phyloP scores from a whole-genome alignment of 345 rosid genomes.

The Eucalyptus cloeziana region DNA sequence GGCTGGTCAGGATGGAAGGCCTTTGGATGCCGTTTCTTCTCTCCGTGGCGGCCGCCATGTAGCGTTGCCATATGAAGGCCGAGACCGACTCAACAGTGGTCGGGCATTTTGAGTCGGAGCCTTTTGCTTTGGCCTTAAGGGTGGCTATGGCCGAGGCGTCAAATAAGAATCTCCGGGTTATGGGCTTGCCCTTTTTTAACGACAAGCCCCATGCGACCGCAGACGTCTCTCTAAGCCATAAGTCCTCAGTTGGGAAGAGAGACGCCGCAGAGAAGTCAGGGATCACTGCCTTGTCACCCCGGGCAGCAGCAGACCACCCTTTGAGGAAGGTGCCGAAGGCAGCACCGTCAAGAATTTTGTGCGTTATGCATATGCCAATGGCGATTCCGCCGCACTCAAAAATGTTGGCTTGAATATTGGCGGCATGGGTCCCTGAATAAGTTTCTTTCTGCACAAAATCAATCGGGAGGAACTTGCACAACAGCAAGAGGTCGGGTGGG shows the following conservation, averaged over 20 bases:
- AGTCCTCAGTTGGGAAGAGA: slow-evolving; percentile 22
- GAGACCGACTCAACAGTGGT: slow-evolving; percentile 18
- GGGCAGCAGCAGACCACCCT: slow-evolving; percentile 11
- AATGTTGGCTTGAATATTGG: slow-evolving; percentile 23
- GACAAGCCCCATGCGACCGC: slow-evolving; percentile 12
- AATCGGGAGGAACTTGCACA: slow-evolving; percentile 13
- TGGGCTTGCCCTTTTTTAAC: slow-evolving; percentile 12
- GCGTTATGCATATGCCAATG: slow-evolving; percentile 23
- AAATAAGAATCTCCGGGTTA: slow-evolving; percentile 23
- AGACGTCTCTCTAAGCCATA: slow-evolving; percentile 12
- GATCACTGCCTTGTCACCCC: background rate
- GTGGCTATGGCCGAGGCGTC: slow-evolving; percentile 5
- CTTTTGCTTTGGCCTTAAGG: background rate
- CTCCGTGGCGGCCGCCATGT: background rate
- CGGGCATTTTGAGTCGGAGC: background rate
- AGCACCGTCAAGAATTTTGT: slow-evolving; percentile 21
- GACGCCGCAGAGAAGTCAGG: slow-evolving; percentile 11
- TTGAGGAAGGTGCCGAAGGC: slow-evolving; percentile 10
- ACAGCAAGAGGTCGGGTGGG: background rate
- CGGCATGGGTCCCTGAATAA: background rate
- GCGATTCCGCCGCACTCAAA: slow-evolving; percentile 25
- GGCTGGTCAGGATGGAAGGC: slow-evolving; percentile 16
- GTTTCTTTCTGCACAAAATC: background rate
- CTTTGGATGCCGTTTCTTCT: background rate
- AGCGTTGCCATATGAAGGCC: slow-evolving; percentile 25